A percentile compares a stretch with the other conserved stretches of the same genome.
Conservation (phyloP, 441 rosid genomes). For the Aleurites moluccanus region DNA sequence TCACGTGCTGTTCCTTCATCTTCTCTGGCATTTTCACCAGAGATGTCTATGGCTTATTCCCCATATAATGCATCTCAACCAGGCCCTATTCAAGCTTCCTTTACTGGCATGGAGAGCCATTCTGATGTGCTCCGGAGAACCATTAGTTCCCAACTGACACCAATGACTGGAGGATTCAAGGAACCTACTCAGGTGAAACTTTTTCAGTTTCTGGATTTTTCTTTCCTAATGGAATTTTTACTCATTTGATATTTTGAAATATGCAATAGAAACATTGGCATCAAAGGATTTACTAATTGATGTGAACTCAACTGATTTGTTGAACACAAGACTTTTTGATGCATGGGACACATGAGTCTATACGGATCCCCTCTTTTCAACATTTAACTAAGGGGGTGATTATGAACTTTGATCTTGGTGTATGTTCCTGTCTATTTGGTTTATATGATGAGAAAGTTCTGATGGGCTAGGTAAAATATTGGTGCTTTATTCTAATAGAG, state of each 20-base stretch:
- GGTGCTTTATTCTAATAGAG: not conserved
- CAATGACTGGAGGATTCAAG: slow-evolving; percentile 63
- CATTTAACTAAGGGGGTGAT: not conserved
- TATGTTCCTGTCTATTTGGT: not conserved
- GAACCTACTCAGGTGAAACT: slow-evolving; percentile 63
- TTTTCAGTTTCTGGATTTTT: not conserved
- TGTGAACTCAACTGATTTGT: not conserved
- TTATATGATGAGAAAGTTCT: not conserved
- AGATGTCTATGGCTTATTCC: slow-evolving; percentile 67
- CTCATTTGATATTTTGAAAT: not conserved
- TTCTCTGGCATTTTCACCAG: slow-evolving; percentile 52
- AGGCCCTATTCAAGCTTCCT: slow-evolving; percentile 58
- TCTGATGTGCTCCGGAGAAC: slow-evolving; percentile 57
- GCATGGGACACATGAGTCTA: not conserved
- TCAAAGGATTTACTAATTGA: not conserved
- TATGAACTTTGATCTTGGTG: not conserved
- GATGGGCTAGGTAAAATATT: not conserved
- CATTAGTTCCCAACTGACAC: slow-evolving; percentile 53
- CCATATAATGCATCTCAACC: slow-evolving; percentile 55
- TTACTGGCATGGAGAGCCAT: slow-evolving; percentile 53
- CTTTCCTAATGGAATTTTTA: not conserved
- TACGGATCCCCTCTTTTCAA: not conserved
- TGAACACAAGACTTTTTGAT: not conserved
- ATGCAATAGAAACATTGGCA: too few relatives aligned
- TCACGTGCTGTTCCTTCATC: slow-evolving; percentile 73